Percentiles rank a stretch among this genome's conserved stretches.
Conservation (phyloP, 352 stramenopile species). For the Globisporangium carolinianum region DNA sequence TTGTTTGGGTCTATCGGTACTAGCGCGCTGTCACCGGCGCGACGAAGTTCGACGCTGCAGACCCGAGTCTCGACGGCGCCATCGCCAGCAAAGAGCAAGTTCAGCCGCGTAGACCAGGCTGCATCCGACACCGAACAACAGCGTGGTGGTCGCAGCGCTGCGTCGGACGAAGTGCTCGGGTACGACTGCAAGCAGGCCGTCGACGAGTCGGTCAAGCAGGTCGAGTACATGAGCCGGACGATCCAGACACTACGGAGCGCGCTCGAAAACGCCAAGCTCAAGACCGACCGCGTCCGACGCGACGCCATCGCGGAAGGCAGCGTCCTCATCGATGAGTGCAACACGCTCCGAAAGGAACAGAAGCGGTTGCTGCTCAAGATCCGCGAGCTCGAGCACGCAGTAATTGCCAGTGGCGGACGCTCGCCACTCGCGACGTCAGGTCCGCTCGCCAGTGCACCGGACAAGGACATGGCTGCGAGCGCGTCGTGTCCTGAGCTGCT, state of each 20-base stretch:
- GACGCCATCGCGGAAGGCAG: constrained; percentile 74
- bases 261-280: constrained; percentile 62
- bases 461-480: constrained; percentile 16
- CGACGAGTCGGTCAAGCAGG: constrained; percentile 68
- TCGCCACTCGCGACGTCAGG: background rate
- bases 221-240: constrained; percentile 76
- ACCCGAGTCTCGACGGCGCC: constrained; percentile 6
- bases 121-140: background rate
- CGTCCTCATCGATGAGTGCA: constrained; percentile 77
- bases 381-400: constrained; percentile 49
- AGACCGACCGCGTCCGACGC: constrained; percentile 56
- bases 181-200: constrained; percentile 77
- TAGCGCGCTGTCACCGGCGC: background rate
- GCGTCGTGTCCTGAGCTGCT: constrained; percentile 29
- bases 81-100: constrained; percentile 7
- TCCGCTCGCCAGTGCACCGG: background rate
- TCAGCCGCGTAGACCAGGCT: background rate
- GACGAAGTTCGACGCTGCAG: background rate
- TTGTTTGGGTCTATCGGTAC: background rate
- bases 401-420: constrained; percentile 12
- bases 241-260: constrained; percentile 54
- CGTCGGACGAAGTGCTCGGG: constrained; percentile 39
- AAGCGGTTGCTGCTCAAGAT: constrained; percentile 58
- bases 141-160: background rate
- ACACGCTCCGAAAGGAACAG: constrained; percentile 68